Base-by-base conservation (phyloP, 495 filamentous ascomycete species). In the Monascus purpureus region DNA sequence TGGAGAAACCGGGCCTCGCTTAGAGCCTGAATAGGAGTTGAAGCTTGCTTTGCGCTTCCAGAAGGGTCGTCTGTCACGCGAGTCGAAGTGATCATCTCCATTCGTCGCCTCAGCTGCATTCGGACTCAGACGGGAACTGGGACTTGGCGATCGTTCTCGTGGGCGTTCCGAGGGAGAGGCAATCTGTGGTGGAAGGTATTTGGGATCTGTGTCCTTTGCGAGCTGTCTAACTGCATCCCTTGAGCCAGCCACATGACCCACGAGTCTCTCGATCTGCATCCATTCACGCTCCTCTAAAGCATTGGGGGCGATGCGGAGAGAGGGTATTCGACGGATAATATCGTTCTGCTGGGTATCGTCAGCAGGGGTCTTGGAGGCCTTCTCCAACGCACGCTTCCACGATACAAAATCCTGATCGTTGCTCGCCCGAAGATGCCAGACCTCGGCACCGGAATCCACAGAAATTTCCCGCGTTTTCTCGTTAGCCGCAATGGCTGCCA, bases 391-490 rank as follows among this genome's bases (percentile, higher is more conserved):
- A 27, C 68, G 63, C 25, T 77, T 82, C 90, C 90, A 97, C 1
- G 78, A 77, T 13, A 61, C 65, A 53, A 94, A 97, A 28, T 96
- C 92, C 35, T 74, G 76, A 6, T 73, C 68, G 40, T 80, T 88
- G 16, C 65, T 68, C 14, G 88, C 85, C 38, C 76, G 76, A n/a
- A 97, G 64, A 61, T 95, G 90, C 90, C 90, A 97, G 7, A 97
- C 70, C 52, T 97, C 90, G 4, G 88, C 86, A 0, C 90, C 90
- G 0, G 92, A 96, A 46, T 97, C 90, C 30, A 97, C 85, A 9
- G 82, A 93, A 17, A 97, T 94, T 58, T 96, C 86, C 30, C 85
- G 71, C 26, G 79, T 70, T 45, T 76, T 73, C 43, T 84, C 82
- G 45, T 90, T 86, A 12, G 85, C 85, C 2, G 83, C 80, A 17